Evolutionary conservation across 495 filamentous ascomycete species (phyloP), one percentile per base, ranked within the genome.

Genomic region (Aspergillus ellipticus): DNA sequence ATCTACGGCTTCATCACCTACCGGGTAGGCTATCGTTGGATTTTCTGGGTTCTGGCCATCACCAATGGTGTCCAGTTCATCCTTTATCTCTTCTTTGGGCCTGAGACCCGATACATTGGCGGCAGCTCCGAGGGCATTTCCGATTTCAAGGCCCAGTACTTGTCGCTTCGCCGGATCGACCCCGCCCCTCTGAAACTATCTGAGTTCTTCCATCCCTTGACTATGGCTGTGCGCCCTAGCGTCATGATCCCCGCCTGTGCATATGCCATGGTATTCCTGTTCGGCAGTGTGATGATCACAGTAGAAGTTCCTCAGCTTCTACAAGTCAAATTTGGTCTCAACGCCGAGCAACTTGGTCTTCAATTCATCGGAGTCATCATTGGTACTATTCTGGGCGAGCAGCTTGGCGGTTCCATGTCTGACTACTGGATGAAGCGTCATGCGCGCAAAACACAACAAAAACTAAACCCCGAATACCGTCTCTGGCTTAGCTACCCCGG

Each of bases 401-500:
- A 83, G 53, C 63, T 85, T 19, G 79, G 78, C 19, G 82, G 82
- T 1, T 56, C 67, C 10, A 60, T 75, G 24, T 80, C 75, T 19
- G 81, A 84, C 53, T 62, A 59, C 1, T 83, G 78, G 76, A 83
- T 85, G 76, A 66, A 60, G 45, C 56, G 51, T 3, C 61, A 54
- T 33, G 62, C 54, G 35, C 66, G 65, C 51, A 65, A 55, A 47
- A 66, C 49, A 16, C 57, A 55, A 17, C 50, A 56, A 10, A 61
- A 55, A 13, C 69, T 73, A 0, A 60, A 64, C 3, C 74, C 79
- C 0, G 78, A 81, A 55, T 75, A 66, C 49, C 67, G 82, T 9
- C 69, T 85, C 2, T 85, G 80, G 81, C 61, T 85, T 1, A 74
- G 70, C 47, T 82, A 84, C 51, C 51, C 72, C 15, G 82, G 82